Evolutionary conservation across 2,329 filamentous ascomycete genomes (phyloP).

Genomic region (Penicillium polonicum): DNA sequence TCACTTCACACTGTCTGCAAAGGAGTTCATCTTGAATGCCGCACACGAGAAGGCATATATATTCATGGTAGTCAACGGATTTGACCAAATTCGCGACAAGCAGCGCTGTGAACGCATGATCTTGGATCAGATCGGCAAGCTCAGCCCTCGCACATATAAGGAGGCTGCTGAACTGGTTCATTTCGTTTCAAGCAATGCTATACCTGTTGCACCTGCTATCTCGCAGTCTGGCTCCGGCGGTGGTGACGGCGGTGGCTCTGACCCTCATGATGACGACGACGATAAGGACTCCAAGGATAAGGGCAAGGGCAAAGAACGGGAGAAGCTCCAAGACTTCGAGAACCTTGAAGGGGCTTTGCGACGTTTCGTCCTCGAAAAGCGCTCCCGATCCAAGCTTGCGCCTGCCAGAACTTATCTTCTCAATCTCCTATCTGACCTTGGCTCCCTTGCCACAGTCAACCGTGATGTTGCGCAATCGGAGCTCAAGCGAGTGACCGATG

Average conservation of each 20-base stretch:
- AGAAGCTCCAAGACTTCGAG: conserved; percentile 87
- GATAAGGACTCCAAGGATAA: conserved; percentile 66
- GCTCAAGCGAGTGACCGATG: conserved; percentile 75
- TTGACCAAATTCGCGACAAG: conserved; percentile 90
- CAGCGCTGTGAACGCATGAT: conserved; percentile 89
- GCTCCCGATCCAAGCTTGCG: conserved; percentile 89
- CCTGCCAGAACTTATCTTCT: conserved; percentile 93
- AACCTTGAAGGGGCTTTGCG: conserved; percentile 83
- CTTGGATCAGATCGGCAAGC: conserved; percentile 76
- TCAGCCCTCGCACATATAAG: conserved; percentile 93
- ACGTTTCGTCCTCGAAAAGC: conserved; percentile 92
- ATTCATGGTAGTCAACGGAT: conserved; percentile 98
- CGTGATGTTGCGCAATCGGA: conserved; percentile 82
- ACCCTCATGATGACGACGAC: conserved; percentile 50
- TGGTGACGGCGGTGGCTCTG: conserved; percentile 56
- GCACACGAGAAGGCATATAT: conserved; percentile 97
- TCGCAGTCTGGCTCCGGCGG: conserved; percentile 50
- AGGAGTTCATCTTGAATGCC: conserved; percentile 94
- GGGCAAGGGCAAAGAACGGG: conserved; percentile 84
- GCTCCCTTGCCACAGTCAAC: conserved; percentile 81
- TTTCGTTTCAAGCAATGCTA: conserved; percentile 95
- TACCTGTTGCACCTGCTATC: conserved; percentile 67
- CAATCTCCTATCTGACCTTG: conserved; percentile 86
- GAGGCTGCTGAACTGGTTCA: conserved; percentile 91
- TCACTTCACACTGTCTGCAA: conserved; percentile 96